Percentiles rank a stretch among this genome's conserved stretches.
phyloP scores from a whole-genome alignment of 2,329 filamentous ascomycete species.

The Thermothelomyces thermophilus region DNA sequence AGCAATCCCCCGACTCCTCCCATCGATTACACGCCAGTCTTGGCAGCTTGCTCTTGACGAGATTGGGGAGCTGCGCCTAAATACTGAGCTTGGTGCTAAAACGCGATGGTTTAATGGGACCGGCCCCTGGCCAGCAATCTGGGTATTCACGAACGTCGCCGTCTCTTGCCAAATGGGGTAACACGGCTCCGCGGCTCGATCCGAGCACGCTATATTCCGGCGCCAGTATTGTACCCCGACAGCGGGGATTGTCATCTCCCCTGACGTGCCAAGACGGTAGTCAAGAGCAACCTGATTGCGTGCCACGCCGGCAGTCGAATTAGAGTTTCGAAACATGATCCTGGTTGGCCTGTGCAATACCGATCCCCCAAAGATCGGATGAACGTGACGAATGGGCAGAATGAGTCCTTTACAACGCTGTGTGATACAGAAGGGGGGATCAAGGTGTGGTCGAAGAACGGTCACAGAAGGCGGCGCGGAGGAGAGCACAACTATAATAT shows the following conservation, averaged over 20 bases:
- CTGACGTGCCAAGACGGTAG: neutral
- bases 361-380: no score
- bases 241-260: neutral
- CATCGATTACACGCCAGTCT: neutral
- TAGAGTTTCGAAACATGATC: no score
- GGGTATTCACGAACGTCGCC: neutral
- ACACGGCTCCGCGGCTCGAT: constrained; percentile 1
- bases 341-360: no score
- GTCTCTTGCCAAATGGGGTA: neutral
- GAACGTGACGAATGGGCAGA: no score
- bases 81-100: neutral
- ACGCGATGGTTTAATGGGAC: neutral
- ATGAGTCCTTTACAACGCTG: no score
- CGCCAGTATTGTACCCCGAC: constrained; percentile 5
- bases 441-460: no score
- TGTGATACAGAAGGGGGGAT: no score
- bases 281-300: neutral
- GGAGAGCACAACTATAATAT: no score
- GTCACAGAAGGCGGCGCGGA: no score
- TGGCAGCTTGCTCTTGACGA: neutral
- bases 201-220: constrained; percentile 8
- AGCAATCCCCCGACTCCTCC: no score
- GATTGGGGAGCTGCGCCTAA: constrained; percentile 1
- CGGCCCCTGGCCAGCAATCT: neutral
- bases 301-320: neutral